Percentiles rank a stretch among this genome's conserved stretches.
Evolutionary conservation across 306 rosid genomes (phyloP).

Genomic region (Corylus americana): DNA sequence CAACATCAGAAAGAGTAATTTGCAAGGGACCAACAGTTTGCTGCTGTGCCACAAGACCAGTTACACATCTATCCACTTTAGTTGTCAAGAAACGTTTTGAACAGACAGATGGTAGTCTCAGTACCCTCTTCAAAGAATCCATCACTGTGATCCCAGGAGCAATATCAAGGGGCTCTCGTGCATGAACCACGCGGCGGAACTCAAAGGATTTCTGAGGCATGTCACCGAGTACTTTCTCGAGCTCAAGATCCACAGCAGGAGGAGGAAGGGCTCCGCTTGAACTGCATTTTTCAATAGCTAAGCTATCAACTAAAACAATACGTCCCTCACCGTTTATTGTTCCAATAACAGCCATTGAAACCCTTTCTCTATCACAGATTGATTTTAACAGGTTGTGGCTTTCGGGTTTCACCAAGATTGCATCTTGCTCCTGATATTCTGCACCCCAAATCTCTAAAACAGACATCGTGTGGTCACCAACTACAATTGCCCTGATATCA

Average conservation of each 20-base stretch:
- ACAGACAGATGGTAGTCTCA: conserved; percentile 83
- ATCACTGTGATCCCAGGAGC: conserved; percentile 64
- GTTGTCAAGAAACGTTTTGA: conserved; percentile 78
- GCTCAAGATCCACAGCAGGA: conserved; percentile 85
- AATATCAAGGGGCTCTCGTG: conserved; percentile 70
- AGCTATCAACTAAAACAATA: conserved; percentile 64
- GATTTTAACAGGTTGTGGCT: conserved; percentile 60
- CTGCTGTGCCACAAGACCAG: conserved; percentile 90
- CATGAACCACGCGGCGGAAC: conserved; percentile 52
- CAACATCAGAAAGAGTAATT: conserved; percentile 85
- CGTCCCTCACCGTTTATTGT: conserved; percentile 76
- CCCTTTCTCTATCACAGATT: conserved; percentile 76
- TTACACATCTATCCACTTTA: conserved; percentile 83
- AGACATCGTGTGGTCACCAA: conserved; percentile 92
- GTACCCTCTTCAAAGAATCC: conserved; percentile 73
- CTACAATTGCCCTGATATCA: conserved; percentile 68
- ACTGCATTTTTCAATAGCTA: conserved; percentile 49
- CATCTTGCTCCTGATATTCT: conserved; percentile 93
- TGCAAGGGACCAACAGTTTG: conserved; percentile 94
- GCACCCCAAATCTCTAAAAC: conserved; percentile 97
- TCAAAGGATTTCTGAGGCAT: conserved; percentile 82
- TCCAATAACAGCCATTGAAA: conserved; percentile 93
- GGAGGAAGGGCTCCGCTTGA: conserved; percentile 61
- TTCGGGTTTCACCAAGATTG: conserved; percentile 83
- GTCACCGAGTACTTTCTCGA: conserved; percentile 90